Evolutionary conservation across 305 asterid genomes (phyloP), one percentile per base, ranked within the genome.

Genomic region (Plantago rigida): DNA sequence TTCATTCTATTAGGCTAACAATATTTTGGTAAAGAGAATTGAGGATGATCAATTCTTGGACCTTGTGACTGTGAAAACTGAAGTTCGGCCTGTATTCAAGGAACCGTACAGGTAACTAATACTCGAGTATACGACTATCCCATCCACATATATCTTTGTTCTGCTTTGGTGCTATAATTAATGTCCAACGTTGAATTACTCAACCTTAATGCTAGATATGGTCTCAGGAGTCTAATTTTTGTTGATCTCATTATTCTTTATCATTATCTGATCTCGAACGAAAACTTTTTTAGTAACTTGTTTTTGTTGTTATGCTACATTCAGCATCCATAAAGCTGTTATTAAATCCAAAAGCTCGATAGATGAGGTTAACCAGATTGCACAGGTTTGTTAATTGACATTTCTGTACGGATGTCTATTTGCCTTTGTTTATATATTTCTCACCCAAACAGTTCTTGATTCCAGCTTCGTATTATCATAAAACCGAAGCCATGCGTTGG

Each of bases 361-460:
- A 77, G 82, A 84, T 57, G 97, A 87, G 76, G 90, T 89, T 63
- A 87, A 87, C 76, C 96, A 87, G 82, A 81, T 82, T 66, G 90
- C 91, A 51, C 96, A 87, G 97, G 97, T 89, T 62, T 70, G 64
- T 64, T 61, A 46, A 56, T 58, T 57, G 26, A 56, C 68, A 58
- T 77, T 74, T 51, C 61, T 36, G 50, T 65, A 64, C 51, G 63
- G 39, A 22, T 62, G 64, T 9, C 59, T 62, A 66, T 59, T 15
- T 73, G 67, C 63, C 55, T 49, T 14, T 55, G 28, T 65, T 31
- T 19, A 51, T 42, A 69, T 59, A 24, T 62, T 34, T 71, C 71
- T 77, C 51, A 65, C 51, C 74, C 26, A 63, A 56, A 31, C 45
- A 51, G 59, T 19, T 75, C 78, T 70, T 68, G 65, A 65, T 63